These are phyloP conservation scores for Plasmodium cynomolgi DNA, from an alignment of 169 alveolate species.

Conservation along the genomic window DNA sequence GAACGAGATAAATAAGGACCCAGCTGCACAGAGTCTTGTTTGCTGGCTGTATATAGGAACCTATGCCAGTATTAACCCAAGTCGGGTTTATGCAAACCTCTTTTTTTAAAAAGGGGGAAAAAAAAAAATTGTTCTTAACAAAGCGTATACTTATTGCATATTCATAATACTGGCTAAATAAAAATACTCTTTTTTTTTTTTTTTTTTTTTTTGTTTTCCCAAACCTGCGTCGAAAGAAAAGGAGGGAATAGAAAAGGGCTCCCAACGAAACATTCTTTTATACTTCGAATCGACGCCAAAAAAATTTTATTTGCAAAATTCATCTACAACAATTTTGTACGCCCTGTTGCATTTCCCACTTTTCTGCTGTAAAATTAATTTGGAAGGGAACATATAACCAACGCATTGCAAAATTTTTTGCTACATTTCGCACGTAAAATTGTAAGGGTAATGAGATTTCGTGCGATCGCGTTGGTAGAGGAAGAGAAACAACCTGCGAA, in stretches of 20 bases:
- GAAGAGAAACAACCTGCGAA: neutral
- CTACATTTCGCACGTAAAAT: neutral
- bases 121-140: neutral
- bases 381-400: neutral
- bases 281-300: neutral
- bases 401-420: neutral
- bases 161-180: neutral
- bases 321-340: conserved; percentile 2
- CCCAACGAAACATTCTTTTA: neutral
- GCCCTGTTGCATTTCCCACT: neutral
- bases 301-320: neutral
- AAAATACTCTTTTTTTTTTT: neutral
- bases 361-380: neutral
- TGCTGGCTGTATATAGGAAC: neutral
- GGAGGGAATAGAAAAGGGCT: neutral
- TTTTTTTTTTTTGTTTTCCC: neutral
- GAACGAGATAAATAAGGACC: neutral
- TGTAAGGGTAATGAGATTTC: neutral
- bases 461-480: neutral
- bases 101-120: neutral
- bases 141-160: neutral
- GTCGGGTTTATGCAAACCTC: neutral
- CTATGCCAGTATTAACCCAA: neutral
- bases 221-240: neutral
- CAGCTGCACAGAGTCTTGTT: neutral